Base-by-base conservation (phyloP, 176 grass and related monocot species). In the Eleusine coracana region DNA sequence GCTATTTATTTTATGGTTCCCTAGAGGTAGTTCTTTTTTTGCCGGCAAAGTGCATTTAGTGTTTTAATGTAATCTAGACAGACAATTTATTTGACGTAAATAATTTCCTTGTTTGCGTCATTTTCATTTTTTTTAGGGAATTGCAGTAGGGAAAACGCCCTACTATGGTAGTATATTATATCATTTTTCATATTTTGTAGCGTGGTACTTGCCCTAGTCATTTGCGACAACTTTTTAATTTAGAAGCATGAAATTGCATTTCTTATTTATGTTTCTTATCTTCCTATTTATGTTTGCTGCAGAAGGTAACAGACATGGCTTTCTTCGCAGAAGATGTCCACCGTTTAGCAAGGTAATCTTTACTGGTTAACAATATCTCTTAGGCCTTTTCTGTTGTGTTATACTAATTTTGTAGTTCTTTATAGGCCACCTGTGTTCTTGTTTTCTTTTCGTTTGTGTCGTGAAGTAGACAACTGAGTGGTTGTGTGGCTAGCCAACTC, bases 311-410 rank as follows among this genome's bases (percentile, higher is more conserved):
- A 2, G 96, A 98, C 86, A 98, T 98, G 96, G 89, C 89, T 80
- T 98, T 98, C 85, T 98, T 95, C 85, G 96, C 96, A 41, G 92
- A 95, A 92, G 96, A 98, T 52, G 96, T 98, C 49, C 96, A 98
- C 82, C 82, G 86, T 69, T 85, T 98, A 86, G 96, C 92, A 84
- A 98, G 96, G 96, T 98, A 89, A 55, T 27, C 16, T 54, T 66
- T 77, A 71, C 29, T 78, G 52, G 42, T n/a, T 51, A 83, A 81
- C 77, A 64, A 59, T 68, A 82, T 83, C 3, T 74, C 42, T 5
- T 21, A 3, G 27, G 68, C 66, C 31, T 81, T 70, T 50, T 7
- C 40, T 90, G 44, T n/a, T 71, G 11, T 52, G 50, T 52, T 17
- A 52, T 52, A 52, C 15, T 13, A 52, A 2, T 17, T 14, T 17